A percentile compares a stretch with the other conserved stretches of the same genome.
phyloP scores from a whole-genome alignment of 345 rosid species.

The Salix arbutifolia region DNA sequence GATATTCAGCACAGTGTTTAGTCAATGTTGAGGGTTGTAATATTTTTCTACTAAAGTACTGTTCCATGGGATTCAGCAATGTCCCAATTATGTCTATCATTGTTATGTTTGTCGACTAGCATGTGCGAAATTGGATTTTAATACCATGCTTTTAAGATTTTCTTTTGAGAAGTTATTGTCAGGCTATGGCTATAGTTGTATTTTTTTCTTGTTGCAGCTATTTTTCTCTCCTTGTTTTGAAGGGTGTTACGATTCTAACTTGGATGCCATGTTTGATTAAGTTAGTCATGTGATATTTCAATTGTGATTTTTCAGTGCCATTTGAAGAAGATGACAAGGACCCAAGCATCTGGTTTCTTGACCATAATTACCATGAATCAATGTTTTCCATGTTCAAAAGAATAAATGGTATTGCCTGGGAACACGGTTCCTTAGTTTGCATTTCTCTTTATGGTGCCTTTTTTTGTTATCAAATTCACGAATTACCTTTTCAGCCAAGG shows the following conservation, averaged over 20 bases:
- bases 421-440: not conserved
- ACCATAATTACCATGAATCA: constrained; percentile 93
- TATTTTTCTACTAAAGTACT: not conserved
- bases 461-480: not conserved
- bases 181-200: not conserved
- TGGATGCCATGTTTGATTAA: not conserved
- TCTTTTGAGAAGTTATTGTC: not conserved
- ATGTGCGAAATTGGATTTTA: no score
- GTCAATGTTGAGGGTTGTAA: not conserved
- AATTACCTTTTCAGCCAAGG: constrained; percentile 60
- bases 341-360: constrained; percentile 87
- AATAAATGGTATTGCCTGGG: constrained; percentile 56
- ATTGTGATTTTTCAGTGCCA: constrained; percentile 53
- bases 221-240: not conserved
- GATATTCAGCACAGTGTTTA: not conserved
- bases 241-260: not conserved
- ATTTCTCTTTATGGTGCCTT: not conserved
- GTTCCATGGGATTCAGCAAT: not conserved
- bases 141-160: not conserved
- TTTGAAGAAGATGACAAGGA: constrained; percentile 97
- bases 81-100: not conserved
- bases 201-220: not conserved
- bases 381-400: constrained; percentile 98
- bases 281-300: not conserved
- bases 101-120: not conserved